Conservation (phyloP, 1,284 basidiomycete species). For the Xerocomus minutiporus region DNA sequence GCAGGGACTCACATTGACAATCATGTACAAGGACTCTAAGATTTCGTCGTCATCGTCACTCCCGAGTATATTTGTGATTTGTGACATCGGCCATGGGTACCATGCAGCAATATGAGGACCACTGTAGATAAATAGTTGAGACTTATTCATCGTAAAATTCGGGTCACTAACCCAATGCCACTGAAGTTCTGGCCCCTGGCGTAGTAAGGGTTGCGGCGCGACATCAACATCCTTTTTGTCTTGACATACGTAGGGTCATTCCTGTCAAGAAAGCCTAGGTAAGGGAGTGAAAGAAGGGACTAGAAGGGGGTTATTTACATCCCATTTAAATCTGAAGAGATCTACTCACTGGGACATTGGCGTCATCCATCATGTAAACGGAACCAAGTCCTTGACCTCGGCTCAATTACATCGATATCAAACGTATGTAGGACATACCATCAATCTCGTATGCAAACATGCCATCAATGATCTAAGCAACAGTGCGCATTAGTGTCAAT, state of each 20-base stretch:
- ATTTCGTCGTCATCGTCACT: conserved; percentile 70
- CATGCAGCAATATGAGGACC: conserved; percentile 71
- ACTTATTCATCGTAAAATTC: neutral
- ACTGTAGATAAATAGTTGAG: conserved; percentile 34
- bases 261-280: conserved; percentile 69
- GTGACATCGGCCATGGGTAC: conserved; percentile 81
- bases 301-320: conserved; percentile 26
- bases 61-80: conserved; percentile 68
- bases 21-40: conserved; percentile 50
- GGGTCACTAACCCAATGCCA: conserved; percentile 56
- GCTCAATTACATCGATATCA: neutral
- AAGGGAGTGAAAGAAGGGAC: conserved; percentile 72
- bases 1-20: conserved; percentile 53
- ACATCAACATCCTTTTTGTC: conserved; percentile 60
- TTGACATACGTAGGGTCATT: conserved; percentile 53
- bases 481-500: conserved; percentile 2
- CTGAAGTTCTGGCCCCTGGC: conserved; percentile 59
- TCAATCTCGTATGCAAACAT: conserved; percentile 78
- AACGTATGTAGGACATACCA: conserved; percentile 36
- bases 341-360: conserved; percentile 67
- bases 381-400: conserved; percentile 50
- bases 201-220: conserved; percentile 65
- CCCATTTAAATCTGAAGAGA: conserved; percentile 1
- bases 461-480: conserved; percentile 49
- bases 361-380: conserved; percentile 75